phyloP scores from a whole-genome alignment of 495 filamentous ascomycete genomes.

The Penicillium verhagenii region DNA sequence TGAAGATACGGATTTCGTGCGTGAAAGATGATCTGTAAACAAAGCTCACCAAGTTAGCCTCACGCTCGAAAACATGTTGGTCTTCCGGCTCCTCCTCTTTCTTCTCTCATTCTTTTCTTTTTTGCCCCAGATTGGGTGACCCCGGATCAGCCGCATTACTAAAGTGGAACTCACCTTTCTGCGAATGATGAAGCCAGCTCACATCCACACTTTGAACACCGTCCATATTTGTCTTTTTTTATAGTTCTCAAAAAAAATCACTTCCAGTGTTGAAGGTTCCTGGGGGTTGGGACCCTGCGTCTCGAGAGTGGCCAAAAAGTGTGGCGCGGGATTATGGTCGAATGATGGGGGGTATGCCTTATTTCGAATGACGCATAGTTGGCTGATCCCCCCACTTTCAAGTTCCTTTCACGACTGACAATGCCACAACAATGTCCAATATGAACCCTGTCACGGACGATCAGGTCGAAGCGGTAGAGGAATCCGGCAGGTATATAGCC shows the following conservation, averaged over 20 bases:
- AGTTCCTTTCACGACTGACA: neutral
- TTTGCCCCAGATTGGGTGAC: neutral
- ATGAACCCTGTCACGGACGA: neutral
- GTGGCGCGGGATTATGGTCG: slow-evolving; percentile 24
- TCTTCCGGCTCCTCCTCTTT: neutral
- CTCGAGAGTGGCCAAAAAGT: slow-evolving; percentile 11
- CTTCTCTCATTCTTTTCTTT: neutral
- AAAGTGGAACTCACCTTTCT: slow-evolving; percentile 50
- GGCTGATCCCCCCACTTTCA: slow-evolving; percentile 25
- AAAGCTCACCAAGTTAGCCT: neutral
- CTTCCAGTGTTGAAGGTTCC: neutral
- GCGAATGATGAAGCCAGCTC: slow-evolving; percentile 67
- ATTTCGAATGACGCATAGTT: slow-evolving; percentile 30
- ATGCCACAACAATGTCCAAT: neutral
- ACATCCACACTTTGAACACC: slow-evolving; percentile 66
- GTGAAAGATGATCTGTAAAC: slow-evolving; percentile 34
- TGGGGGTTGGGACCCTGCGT: neutral
- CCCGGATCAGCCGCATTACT: neutral
- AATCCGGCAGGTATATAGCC: neutral
- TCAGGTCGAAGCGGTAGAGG: neutral
- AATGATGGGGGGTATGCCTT: slow-evolving; percentile 24
- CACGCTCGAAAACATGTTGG: neutral
- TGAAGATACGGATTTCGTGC: slow-evolving; percentile 41
- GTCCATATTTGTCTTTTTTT: slow-evolving; percentile 50
- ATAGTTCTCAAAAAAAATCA: no score